Evolutionary conservation across 1,284 basidiomycete genomes (phyloP), one percentile per base, ranked within the genome.

Genomic region (Puccinia sorghi): DNA sequence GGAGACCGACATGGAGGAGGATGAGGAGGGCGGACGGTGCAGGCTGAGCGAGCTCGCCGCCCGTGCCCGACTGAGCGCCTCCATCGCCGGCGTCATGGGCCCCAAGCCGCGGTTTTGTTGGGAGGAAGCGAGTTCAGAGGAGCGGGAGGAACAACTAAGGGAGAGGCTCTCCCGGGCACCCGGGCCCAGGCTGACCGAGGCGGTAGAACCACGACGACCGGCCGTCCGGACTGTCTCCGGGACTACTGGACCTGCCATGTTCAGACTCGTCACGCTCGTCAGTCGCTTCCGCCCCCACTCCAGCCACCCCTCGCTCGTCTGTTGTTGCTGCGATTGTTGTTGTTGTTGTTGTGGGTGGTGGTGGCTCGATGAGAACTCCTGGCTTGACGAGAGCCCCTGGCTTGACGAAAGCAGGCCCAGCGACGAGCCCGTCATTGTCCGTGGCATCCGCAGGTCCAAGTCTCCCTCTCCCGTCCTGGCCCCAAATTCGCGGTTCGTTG

Each of bases 201-300:
- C 61, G 13, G 43, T 17, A 0, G 72, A 73, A 8, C 72, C 72
- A 37, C 72, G 39, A 3, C 72, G 54, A 12, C 20, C 25, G 13
- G 12, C 12, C 56, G 27, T 22, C 15, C 20, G 20, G 15, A 41
- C 22, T 37, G 59, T 46, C 52, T 46, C 57, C 5, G n/a, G 20
- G 20, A 32, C 32, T 32, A 32, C 37, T n/a, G 52, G 32, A 12
- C 32, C 32, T 20, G 70, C 57, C 17, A 79, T 32, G 50, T 79
- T 71, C 32, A 79, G 50, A 66, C 77, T 79, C 15, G 77, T 79
- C 48, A 79, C 77, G 64, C 77, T 79, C 25, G 77, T 79, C 48
- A 79, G 54, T 22, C 77, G 41, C 54, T 79, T 79, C 52, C 77
- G 54, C 15, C 77, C 77, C 77, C 77, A 79, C 50, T 79, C 77